phyloP scores from a whole-genome alignment of 2,329 filamentous ascomycete species.

The Exserohilum rostratum region DNA sequence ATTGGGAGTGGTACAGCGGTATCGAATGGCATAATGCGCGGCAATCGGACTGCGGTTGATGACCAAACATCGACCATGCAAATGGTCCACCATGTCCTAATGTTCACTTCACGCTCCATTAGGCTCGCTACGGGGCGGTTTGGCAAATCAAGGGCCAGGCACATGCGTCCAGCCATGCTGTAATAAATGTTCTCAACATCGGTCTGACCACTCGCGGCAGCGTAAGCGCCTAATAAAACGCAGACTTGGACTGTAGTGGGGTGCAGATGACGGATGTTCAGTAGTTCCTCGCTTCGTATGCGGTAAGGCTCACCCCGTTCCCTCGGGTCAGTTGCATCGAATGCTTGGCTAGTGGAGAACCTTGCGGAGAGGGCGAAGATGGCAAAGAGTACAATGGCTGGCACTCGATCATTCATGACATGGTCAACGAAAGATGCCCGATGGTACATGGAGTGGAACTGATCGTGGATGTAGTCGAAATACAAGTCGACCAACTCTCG shows the following conservation, averaged over 20 bases:
- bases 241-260: slow-evolving; percentile 28
- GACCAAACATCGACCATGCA: slow-evolving; percentile 38
- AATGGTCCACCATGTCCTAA: slow-evolving; percentile 33
- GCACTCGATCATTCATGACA: slow-evolving; percentile 21
- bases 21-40: slow-evolving; percentile 31
- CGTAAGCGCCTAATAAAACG: slow-evolving; percentile 29
- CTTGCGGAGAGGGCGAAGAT: slow-evolving; percentile 29
- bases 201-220: slow-evolving; percentile 30
- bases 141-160: slow-evolving; percentile 26
- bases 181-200: slow-evolving; percentile 34
- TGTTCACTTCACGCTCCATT: slow-evolving; percentile 31
- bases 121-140: slow-evolving; percentile 26
- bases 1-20: slow-evolving; percentile 26
- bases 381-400: slow-evolving; percentile 25
- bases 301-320: slow-evolving; percentile 27
- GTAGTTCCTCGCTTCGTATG: slow-evolving; percentile 21
- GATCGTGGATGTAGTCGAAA: slow-evolving; percentile 35
- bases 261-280: slow-evolving; percentile 26
- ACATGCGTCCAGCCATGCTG: slow-evolving; percentile 30
- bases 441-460: slow-evolving; percentile 34
- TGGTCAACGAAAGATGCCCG: slow-evolving; percentile 27
- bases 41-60: slow-evolving; percentile 28
- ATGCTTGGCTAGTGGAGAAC: slow-evolving; percentile 25
- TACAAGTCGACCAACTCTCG: slow-evolving; percentile 26
- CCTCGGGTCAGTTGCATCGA: slow-evolving; percentile 20